Conservation (phyloP, 139 green algal species). For the Medakamo hakoo region DNA sequence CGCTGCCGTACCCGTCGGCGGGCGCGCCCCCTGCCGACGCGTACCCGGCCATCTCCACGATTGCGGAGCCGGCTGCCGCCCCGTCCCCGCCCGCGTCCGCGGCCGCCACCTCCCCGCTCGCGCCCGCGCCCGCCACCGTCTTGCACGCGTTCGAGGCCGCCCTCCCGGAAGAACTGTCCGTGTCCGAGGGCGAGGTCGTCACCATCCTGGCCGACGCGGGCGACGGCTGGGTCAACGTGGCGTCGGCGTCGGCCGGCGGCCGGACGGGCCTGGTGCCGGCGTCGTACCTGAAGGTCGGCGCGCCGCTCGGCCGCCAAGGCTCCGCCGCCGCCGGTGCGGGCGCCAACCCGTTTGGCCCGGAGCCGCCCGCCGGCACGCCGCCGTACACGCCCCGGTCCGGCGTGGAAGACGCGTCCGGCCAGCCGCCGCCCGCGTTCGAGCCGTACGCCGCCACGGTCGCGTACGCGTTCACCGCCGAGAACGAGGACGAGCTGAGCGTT, state of each 20-base stretch:
- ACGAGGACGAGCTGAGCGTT: conserved; percentile 15
- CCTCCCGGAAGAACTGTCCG: neutral
- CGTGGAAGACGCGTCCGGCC: neutral
- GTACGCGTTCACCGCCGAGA: conserved; percentile 12
- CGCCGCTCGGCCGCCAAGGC: neutral
- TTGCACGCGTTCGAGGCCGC: neutral
- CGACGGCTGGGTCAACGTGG: neutral
- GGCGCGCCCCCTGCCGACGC: neutral
- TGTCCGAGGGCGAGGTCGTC: neutral
- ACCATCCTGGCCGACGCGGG: neutral
- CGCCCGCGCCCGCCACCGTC: neutral
- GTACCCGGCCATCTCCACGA: too few relatives aligned
- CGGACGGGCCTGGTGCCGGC: neutral
- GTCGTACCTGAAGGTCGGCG: neutral
- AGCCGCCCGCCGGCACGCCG: too few relatives aligned
- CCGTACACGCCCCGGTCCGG: neutral
- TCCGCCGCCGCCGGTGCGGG: neutral
- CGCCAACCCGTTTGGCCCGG: neutral
- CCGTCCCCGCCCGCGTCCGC: too few relatives aligned
- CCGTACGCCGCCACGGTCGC: conserved; percentile 7
- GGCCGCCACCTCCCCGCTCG: too few relatives aligned
- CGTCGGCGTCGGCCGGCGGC: too few relatives aligned
- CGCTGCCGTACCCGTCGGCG: neutral
- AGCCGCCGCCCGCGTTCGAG: neutral
- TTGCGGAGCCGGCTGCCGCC: too few relatives aligned